Conservation (phyloP, 2,329 filamentous ascomycete species). For the Fusarium sp. region DNA sequence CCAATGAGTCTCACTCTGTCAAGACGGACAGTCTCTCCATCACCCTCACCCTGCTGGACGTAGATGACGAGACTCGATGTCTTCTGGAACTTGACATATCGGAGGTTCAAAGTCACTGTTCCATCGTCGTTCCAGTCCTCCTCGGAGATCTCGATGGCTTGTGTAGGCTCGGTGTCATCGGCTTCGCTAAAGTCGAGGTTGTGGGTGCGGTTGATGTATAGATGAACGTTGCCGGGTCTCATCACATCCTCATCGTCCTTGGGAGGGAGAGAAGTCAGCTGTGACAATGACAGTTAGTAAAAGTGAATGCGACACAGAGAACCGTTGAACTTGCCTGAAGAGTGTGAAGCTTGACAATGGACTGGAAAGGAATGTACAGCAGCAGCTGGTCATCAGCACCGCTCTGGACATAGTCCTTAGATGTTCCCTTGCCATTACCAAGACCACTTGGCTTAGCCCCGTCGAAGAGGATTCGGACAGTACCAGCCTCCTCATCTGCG, state of each 20-base stretch:
- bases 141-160: slow-evolving; percentile 77
- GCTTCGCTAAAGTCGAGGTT: slow-evolving; percentile 96
- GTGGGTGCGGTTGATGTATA: slow-evolving; percentile 90
- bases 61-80: slow-evolving; percentile 89
- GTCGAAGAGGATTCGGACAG: slow-evolving; percentile 81
- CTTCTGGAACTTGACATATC: slow-evolving; percentile 98
- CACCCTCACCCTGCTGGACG: slow-evolving; percentile 85
- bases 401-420: slow-evolving; percentile 91
- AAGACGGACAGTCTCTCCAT: slow-evolving; percentile 86
- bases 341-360: slow-evolving; percentile 89
- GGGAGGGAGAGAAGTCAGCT: slow-evolving; percentile 86
- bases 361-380: slow-evolving; percentile 90
- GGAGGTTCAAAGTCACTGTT: slow-evolving; percentile 78
- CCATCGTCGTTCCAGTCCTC: slow-evolving; percentile 86
- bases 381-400: slow-evolving; percentile 97
- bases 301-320: neutral
- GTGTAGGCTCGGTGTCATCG: slow-evolving; percentile 84
- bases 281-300: slow-evolving; percentile 51
- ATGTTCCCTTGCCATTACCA: slow-evolving; percentile 63
- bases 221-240: slow-evolving; percentile 83
- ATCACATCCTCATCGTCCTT: slow-evolving; percentile 79
- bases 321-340: slow-evolving; percentile 65
- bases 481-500: slow-evolving; percentile 80
- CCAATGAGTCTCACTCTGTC: slow-evolving; percentile 85
- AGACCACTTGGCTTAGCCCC: slow-evolving; percentile 73